These are phyloP conservation scores for Theileria equi DNA, from an alignment of 169 alveolate genomes.

Conservation along the genomic window DNA sequence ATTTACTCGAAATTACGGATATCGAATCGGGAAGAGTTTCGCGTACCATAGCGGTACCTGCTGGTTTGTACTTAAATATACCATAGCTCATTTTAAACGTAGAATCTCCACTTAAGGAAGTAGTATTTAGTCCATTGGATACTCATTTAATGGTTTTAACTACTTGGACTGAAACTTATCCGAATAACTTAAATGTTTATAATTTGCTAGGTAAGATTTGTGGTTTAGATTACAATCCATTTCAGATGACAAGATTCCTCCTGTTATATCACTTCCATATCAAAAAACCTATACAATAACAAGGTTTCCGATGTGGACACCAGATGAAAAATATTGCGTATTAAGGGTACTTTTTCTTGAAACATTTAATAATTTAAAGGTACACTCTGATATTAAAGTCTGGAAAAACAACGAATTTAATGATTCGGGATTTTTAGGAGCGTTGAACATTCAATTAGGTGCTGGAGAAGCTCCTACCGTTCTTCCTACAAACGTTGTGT, in stretches of 20 bases:
- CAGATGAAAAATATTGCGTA: conserved; percentile 43
- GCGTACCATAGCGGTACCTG: conserved; percentile 26
- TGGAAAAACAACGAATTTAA: conserved; percentile 47
- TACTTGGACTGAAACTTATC: conserved; percentile 45
- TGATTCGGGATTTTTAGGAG: conserved; percentile 8
- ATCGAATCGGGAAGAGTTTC: conserved; percentile 1
- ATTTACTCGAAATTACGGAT: conserved; percentile 21
- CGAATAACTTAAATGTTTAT: conserved; percentile 47
- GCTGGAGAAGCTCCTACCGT: conserved; percentile 1
- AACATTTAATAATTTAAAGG: conserved; percentile 7
- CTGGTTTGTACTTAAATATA: conserved; percentile 16
- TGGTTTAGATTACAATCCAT: background rate
- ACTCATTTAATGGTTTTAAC: conserved; percentile 34
- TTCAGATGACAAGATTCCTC: conserved; percentile 5
- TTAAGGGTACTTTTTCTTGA: conserved; percentile 10
- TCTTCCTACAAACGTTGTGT: conserved; percentile 29
- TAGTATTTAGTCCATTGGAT: conserved; percentile 54
- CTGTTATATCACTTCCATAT: conserved; percentile 39
- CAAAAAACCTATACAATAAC: conserved; percentile 49
- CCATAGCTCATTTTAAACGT: background rate
- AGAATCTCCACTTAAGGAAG: conserved; percentile 37
- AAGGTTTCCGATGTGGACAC: conserved; percentile 59
- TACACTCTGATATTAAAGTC: conserved; percentile 16
- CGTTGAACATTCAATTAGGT: conserved; percentile 5
- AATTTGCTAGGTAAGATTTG: conserved; percentile 19